Base-by-base conservation (phyloP, 2,329 filamentous ascomycete genomes). In the Elsinoe batatas region DNA sequence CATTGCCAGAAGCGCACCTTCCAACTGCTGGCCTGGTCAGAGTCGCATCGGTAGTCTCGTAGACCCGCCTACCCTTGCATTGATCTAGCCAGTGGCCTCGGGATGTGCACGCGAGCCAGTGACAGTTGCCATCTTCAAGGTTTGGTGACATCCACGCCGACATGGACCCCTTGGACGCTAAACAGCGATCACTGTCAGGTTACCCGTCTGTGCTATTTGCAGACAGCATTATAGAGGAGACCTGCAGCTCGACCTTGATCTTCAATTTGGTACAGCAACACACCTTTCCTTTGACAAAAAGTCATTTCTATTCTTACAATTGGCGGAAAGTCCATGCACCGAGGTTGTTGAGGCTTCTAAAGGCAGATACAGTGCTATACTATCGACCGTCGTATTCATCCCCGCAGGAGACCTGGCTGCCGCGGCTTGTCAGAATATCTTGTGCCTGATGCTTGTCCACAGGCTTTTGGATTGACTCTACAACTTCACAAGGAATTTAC, bases 171-270 rank as follows among this genome's bases (percentile, higher is more conserved):
- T 35, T 26, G 26, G 26, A 26, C 22, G 44, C 44, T 49, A 49
- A 49, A 35, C 32, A 35, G 44, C 44, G 44, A 33, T 49, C 44
- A 15, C 44, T 49, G 44, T 49, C 44, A 49, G 32, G 44, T 49
- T 13, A 15, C 13, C 15, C 44, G 44, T 49, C 44, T 49, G 44
- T 49, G 44, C 44, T 49, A 49, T 49, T 49, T 26, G 17, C 32
- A 30, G 44, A 49, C 33, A 33, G 26, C 30, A 49, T 33, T 49
- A 33, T 35, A 49, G 44, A 26, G 44, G 8, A 30, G 26, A 33
- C 15, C 26, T 26, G 44, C 44, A 35, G 15, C 18, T 44, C 40
- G 40, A 22, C 40, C 40, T 44, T 22, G 11, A 44, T 10, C 18
- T 13, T 44, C 20, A 30, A 30, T 30, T 30, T 30, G 5, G 26